A percentile compares a stretch with the other conserved stretches of the same genome.
These are phyloP conservation scores for Chaetomiaceae sp. DNA, from an alignment of 2,329 filamentous ascomycete genomes.

Conservation along the genomic window DNA sequence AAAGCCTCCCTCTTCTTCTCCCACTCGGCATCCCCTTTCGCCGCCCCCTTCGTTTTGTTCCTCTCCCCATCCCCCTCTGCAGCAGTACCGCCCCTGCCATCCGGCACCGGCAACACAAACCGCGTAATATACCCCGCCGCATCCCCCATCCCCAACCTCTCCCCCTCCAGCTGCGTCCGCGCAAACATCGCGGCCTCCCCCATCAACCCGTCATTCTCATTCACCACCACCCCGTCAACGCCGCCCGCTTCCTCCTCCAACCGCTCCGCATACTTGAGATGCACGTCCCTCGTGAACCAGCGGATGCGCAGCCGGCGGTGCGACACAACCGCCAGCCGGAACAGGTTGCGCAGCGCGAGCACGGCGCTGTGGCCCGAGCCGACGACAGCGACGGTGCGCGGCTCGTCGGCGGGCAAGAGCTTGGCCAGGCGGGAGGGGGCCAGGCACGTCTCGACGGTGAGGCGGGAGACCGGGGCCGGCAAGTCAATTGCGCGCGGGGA, in stretches of 20 bases:
- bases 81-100: background rate
- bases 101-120: conserved; percentile 1
- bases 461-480: background rate
- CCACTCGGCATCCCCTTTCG: too few relatives aligned
- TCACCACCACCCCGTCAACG: conserved; percentile 1
- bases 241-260: background rate
- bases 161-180: conserved; percentile 18
- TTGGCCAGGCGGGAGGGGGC: conserved; percentile 3
- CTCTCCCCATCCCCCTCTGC: too few relatives aligned
- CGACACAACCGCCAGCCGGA: conserved; percentile 3
- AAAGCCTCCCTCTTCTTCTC: background rate
- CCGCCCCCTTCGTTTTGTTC: background rate
- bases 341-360: conserved; percentile 21
- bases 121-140: conserved; percentile 14
- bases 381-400: conserved; percentile 18
- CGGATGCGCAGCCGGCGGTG: conserved; percentile 13
- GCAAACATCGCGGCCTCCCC: conserved; percentile 20
- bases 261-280: conserved; percentile 16
- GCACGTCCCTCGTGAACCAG: conserved; percentile 16
- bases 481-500: background rate
- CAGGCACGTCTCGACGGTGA: conserved; percentile 16
- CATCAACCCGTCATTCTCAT: conserved; percentile 21
- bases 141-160: background rate
- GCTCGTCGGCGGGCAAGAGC: background rate
- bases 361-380: conserved; percentile 22